A percentile compares a stretch with the other conserved stretches of the same genome.
Evolutionary conservation across 305 asterid genomes (phyloP).

Genomic region (Withania somnifera): DNA sequence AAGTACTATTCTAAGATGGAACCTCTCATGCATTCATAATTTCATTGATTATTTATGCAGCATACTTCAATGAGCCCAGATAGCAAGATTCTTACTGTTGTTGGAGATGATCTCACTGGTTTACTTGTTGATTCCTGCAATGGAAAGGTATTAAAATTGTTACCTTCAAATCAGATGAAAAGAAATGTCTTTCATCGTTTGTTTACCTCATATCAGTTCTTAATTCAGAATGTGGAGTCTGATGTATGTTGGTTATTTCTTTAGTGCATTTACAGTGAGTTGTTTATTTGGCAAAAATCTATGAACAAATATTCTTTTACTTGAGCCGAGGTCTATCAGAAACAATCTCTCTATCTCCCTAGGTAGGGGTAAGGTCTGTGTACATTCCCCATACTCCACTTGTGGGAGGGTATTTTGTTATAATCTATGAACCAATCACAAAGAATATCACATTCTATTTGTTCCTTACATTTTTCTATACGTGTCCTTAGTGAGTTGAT

Average conservation of each 20-base stretch:
- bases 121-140: conserved; percentile 53
- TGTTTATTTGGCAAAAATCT: neutral
- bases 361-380: no score
- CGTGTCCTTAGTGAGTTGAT: no score
- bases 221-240: neutral
- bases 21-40: neutral
- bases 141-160: conserved; percentile 46
- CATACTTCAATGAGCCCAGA: conserved; percentile 74
- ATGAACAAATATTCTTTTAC: neutral
- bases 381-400: no score
- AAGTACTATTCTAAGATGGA: neutral
- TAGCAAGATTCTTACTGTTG: conserved; percentile 53
- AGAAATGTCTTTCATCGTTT: neutral
- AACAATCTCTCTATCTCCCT: no score
- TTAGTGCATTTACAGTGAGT: neutral
- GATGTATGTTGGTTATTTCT: neutral
- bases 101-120: conserved; percentile 60
- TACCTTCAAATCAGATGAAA: neutral
- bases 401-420: no score
- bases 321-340: no score
- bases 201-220: neutral
- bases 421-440: neutral
- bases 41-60: conserved; percentile 25
- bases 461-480: neutral
- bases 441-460: neutral